phyloP scores from a whole-genome alignment of 345 rosid species.

The Cardamine chenopodiifolia region DNA sequence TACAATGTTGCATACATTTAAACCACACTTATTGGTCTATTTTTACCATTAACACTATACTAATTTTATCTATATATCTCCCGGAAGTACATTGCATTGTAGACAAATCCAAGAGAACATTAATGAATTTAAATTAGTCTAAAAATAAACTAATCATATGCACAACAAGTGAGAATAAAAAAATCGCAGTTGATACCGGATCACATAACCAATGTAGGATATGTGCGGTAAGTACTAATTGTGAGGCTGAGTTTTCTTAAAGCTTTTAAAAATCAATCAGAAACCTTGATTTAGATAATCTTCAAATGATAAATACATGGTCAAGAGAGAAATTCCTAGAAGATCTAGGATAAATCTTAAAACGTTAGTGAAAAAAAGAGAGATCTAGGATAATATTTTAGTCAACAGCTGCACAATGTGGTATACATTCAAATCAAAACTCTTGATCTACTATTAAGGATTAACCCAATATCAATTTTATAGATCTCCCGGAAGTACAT shows the following conservation, averaged over 20 bases:
- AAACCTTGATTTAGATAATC: constrained; percentile 12
- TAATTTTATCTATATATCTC: background rate
- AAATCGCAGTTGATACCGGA: background rate
- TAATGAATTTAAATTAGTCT: background rate
- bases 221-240: constrained; percentile 4
- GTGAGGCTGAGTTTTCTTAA: constrained; percentile 8
- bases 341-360: background rate
- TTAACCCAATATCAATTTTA: background rate
- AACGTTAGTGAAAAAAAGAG: too few relatives aligned
- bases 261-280: background rate
- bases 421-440: background rate
- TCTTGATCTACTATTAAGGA: constrained; percentile 4
- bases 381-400: background rate
- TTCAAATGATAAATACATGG: background rate
- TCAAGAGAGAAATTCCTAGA: background rate
- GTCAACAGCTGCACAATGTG: background rate
- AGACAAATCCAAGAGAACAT: constrained; percentile 27
- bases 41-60: background rate
- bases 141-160: background rate
- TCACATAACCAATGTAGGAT: background rate
- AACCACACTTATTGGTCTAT: constrained; percentile 2
- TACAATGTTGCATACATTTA: background rate
- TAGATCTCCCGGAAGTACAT: constrained; percentile 23
- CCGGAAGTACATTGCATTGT: background rate
- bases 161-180: too few relatives aligned